Evolutionary conservation across 1,284 basidiomycete genomes (phyloP), one percentile per base, ranked within the genome.

Genomic region (Stereum hirsutum): DNA sequence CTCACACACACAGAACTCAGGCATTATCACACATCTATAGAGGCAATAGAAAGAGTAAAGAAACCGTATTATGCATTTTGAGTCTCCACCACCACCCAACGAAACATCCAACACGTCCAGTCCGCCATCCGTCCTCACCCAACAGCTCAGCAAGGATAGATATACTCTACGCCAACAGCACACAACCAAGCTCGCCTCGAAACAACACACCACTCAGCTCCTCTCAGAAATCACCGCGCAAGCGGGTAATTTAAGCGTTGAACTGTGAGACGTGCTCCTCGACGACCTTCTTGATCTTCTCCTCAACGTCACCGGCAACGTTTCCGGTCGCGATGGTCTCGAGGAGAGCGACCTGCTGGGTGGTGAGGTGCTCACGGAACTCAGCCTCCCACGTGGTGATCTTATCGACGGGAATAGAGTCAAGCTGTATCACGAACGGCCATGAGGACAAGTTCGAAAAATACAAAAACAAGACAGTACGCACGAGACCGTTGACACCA

Each of bases 401-500:
- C 74, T 94, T 75, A 60, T 96, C 90, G 47, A 95, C 91, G 45
- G 89, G 87, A 67, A 98, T 87, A 41, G 87, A 70, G 65, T 98
- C 93, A 54, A 94, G 86, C 79, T 83, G 24, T n/a, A 24, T 17
- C 35, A 41, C 2, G 20, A 26, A 21, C 42, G 44, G 45, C 47
- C n/a, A 55, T 43, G 45, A 30, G 34, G 32, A 32, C 6, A 39
- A 6, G 21, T n/a, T n/a, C 24, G 7, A 19, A 44, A 12, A 37
- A 3, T 41, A n/a, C 1, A 19, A 11, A 10, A n/a, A 25, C 15
- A 17, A 37, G 2, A 27, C 32, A 17, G 11, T 4, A 74, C 81
- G 53, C 61, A 85, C 81, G 53, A 95, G 80, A 90, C 93, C 93
- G 72, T 97, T 93, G 60, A 98, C 95, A 85, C 95, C 95, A 55